These are phyloP conservation scores for Coemansia sp. DNA, from an alignment of 192 early-diverging fungal species.

Conservation along the genomic window DNA sequence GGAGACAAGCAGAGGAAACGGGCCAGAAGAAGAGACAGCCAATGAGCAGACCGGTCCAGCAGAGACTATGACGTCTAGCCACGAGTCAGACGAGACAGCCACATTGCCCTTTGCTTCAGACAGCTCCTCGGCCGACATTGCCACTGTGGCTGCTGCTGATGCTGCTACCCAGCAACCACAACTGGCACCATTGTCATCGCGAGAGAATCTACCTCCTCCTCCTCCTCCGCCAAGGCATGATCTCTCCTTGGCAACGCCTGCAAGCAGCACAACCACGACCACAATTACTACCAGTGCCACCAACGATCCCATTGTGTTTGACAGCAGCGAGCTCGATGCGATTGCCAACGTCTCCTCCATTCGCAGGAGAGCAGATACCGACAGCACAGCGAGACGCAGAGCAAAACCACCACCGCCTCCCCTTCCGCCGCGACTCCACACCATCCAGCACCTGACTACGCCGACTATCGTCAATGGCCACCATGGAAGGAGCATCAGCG, in stretches of 20 bases:
- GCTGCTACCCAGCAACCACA: neutral
- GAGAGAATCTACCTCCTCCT: neutral
- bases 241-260: neutral
- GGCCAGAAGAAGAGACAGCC: no score
- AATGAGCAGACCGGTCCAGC: no score
- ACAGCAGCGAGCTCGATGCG: conserved; percentile 34
- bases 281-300: neutral
- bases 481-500: conserved; percentile 2
- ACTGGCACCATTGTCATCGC: neutral
- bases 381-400: neutral
- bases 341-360: conserved; percentile 30
- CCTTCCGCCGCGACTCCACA: neutral
- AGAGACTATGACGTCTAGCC: no score
- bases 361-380: neutral
- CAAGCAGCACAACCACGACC: neutral
- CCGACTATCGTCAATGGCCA: neutral
- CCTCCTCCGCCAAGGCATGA: neutral
- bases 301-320: conserved; percentile 22
- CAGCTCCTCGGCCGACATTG: neutral
- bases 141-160: neutral
- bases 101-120: no score
- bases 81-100: no score
- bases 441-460: neutral
- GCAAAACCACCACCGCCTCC: conserved; percentile 2
- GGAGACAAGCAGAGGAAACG: no score